phyloP scores from a whole-genome alignment of 192 early-diverging fungal species.

The Rhizophagus clarus region DNA sequence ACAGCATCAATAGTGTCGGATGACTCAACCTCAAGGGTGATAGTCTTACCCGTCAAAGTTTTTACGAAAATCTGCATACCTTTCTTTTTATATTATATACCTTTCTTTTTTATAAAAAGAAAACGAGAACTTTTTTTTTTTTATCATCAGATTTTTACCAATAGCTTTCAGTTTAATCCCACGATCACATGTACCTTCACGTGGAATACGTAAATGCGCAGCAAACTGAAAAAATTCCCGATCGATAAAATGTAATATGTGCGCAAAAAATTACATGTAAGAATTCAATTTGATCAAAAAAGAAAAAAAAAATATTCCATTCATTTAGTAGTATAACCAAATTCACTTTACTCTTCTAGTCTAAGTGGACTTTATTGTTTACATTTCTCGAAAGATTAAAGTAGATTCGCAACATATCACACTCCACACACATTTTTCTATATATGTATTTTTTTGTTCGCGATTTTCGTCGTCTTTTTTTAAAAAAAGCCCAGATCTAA shows the following conservation, averaged over 20 bases:
- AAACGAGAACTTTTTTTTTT: too few relatives aligned
- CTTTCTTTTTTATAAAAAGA: too few relatives aligned
- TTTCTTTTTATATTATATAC: too few relatives aligned
- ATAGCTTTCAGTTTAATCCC: background rate
- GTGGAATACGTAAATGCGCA: background rate
- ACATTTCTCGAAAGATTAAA: background rate
- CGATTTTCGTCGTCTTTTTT: background rate
- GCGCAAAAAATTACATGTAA: background rate
- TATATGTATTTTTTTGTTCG: background rate
- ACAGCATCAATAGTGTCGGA: constrained; percentile 80
- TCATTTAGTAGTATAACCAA: background rate
- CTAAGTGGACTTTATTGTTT: background rate
- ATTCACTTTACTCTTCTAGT: background rate
- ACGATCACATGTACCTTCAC: background rate
- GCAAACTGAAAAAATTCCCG: too few relatives aligned
- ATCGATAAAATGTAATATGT: too few relatives aligned
- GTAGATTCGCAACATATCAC: background rate
- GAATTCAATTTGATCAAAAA: background rate
- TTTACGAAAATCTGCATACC: constrained; percentile 76
- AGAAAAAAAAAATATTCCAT: background rate
- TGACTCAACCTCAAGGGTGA: constrained; percentile 90
- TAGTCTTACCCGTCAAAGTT: constrained; percentile 94
- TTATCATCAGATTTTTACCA: background rate
- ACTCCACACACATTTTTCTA: background rate
- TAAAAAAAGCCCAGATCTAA: background rate